These are phyloP conservation scores for Sphagnum contortum DNA, from an alignment of 225 moss, liverwort and hornwort genomes.

Conservation along the genomic window DNA sequence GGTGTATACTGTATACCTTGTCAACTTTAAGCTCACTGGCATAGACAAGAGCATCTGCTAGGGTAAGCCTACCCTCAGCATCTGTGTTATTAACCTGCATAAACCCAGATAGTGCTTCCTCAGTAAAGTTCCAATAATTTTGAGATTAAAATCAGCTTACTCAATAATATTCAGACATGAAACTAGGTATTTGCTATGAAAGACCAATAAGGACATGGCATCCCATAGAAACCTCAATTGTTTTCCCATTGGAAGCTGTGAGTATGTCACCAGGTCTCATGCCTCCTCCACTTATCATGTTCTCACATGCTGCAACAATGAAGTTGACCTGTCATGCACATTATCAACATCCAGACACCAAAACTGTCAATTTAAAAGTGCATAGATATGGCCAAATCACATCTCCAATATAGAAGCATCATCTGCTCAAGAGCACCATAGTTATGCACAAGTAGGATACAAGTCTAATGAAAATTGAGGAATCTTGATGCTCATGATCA, in stretches of 20 bases:
- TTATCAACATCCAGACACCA: neutral
- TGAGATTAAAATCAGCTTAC: neutral
- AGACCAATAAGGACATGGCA: neutral
- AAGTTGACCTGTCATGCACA: conserved; percentile 52
- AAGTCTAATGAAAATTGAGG: no score
- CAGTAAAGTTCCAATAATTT: neutral
- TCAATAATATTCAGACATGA: no score
- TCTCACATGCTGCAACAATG: conserved; percentile 95
- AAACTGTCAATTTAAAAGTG: no score
- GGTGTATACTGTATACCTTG: conserved; percentile 27
- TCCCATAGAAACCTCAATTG: conserved; percentile 52
- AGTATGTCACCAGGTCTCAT: conserved; percentile 98
- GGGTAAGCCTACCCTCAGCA: conserved; percentile 88
- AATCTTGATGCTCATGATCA: no score
- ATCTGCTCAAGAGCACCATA: neutral
- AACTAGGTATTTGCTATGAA: no score
- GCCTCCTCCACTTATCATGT: conserved; percentile 97
- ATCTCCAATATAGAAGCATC: no score
- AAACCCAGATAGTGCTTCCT: neutral
- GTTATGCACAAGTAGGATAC: neutral
- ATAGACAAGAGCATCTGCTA: conserved; percentile 94
- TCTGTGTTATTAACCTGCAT: conserved; percentile 90
- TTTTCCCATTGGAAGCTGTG: conserved; percentile 96
- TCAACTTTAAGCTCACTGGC: conserved; percentile 84
- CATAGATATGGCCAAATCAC: no score